A percentile compares a stretch with the other conserved stretches of the same genome.
Evolutionary conservation across 1,284 basidiomycete species (phyloP).

Genomic region (Ustilago crameri): DNA sequence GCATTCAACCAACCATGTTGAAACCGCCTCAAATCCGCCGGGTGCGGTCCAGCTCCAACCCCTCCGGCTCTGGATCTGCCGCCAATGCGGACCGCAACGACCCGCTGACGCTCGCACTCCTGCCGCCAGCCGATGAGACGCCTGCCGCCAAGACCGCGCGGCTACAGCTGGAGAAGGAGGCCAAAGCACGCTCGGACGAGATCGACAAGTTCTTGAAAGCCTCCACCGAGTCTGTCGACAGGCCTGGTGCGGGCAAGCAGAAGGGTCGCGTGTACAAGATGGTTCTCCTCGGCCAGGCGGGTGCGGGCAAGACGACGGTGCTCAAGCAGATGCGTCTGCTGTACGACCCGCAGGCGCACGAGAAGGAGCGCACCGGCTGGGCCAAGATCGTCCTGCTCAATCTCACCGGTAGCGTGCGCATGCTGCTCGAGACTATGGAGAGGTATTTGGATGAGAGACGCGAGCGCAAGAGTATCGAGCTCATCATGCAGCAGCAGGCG

Average conservation of each 20-base stretch:
- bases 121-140: constrained; percentile 29
- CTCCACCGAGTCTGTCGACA: not conserved
- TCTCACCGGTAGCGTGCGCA: constrained; percentile 26
- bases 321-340: constrained; percentile 59
- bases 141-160: constrained; percentile 5
- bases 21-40: constrained; percentile 1
- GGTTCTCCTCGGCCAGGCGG: constrained; percentile 49
- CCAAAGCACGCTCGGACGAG: constrained; percentile 30
- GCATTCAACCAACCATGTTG: too few relatives aligned
- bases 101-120: constrained; percentile 26
- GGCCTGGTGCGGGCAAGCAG: not conserved
- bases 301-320: constrained; percentile 56
- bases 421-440: constrained; percentile 31
- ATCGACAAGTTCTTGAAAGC: constrained; percentile 33
- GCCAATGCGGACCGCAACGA: constrained; percentile 7
- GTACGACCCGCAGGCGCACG: constrained; percentile 52
- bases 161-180: constrained; percentile 14
- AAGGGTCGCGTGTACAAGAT: constrained; percentile 31
- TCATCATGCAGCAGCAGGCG: not conserved
- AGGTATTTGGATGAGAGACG: constrained; percentile 9
- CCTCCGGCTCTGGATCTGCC: not conserved
- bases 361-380: constrained; percentile 43
- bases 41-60: not conserved
- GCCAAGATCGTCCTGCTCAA: constrained; percentile 48
- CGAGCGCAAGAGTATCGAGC: constrained; percentile 15